These are phyloP conservation scores for Aspergillus glaucus DNA, from an alignment of 2,329 filamentous ascomycete genomes.

Conservation along the genomic window DNA sequence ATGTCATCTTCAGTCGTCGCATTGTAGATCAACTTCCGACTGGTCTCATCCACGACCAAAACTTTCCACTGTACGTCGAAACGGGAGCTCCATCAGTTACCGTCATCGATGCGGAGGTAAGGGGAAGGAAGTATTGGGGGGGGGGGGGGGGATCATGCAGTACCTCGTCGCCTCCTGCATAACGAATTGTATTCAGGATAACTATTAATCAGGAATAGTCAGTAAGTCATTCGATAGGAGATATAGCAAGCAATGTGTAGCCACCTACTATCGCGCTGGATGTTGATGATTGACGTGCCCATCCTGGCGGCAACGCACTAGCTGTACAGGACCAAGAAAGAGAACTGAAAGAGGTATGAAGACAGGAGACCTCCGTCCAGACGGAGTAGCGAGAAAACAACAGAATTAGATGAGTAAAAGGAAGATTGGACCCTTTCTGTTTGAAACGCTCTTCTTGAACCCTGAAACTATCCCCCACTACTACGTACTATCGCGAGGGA, in stretches of 20 bases:
- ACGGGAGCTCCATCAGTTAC: conserved; percentile 19
- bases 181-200: conserved; percentile 66
- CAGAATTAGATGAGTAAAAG: too few relatives aligned
- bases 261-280: conserved; percentile 67
- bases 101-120: conserved; percentile 14
- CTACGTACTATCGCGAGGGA: neutral
- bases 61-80: conserved; percentile 76
- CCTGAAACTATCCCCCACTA: too few relatives aligned
- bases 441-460: too few relatives aligned
- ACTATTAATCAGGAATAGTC: conserved; percentile 42
- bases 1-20: conserved; percentile 93
- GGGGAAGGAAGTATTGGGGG: conserved; percentile 11
- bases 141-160: conserved; percentile 10
- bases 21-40: conserved; percentile 82
- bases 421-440: too few relatives aligned
- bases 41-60: conserved; percentile 76
- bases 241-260: neutral
- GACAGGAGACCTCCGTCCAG: too few relatives aligned
- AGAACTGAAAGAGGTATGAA: too few relatives aligned
- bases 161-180: conserved; percentile 75
- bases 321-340: neutral
- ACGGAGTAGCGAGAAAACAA: too few relatives aligned
- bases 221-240: conserved; percentile 6
- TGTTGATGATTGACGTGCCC: conserved; percentile 76
- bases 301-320: conserved; percentile 49